Conservation (phyloP, 2,329 filamentous ascomycete genomes). For the Aspergillus sp. region DNA sequence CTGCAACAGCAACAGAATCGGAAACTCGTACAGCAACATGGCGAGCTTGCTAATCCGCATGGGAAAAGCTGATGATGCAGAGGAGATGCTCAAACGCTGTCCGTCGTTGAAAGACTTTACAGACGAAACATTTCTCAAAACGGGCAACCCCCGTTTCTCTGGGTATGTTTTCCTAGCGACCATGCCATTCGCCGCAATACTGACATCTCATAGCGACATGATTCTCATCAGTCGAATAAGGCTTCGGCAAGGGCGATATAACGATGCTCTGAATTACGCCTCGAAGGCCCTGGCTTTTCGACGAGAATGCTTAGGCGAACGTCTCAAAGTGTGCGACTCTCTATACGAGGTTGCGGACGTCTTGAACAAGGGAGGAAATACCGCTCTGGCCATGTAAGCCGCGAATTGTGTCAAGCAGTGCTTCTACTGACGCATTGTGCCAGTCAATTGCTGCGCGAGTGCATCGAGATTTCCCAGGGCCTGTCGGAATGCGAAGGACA, state of each 20-base stretch:
- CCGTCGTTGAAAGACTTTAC: slow-evolving; percentile 27
- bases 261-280: slow-evolving; percentile 4
- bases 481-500: slow-evolving; percentile 4
- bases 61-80: slow-evolving; percentile 25
- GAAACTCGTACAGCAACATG: slow-evolving; percentile 33
- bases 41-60: slow-evolving; percentile 26
- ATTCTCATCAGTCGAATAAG: slow-evolving; percentile 4
- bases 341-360: slow-evolving; percentile 6
- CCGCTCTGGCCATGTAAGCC: slow-evolving; percentile 3
- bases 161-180: slow-evolving; percentile 2
- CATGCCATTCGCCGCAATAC: neutral
- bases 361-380: slow-evolving; percentile 1
- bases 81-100: slow-evolving; percentile 25
- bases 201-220: slow-evolving; percentile 2
- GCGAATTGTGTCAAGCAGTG: too few relatives aligned
- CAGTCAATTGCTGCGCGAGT: slow-evolving; percentile 6
- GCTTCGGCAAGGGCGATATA: slow-evolving; percentile 3
- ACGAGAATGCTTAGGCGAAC: slow-evolving; percentile 5
- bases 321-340: slow-evolving; percentile 9
- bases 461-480: slow-evolving; percentile 5
- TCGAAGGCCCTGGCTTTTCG: slow-evolving; percentile 6
- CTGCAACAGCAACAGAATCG: slow-evolving; percentile 23
- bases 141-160: slow-evolving; percentile 10
- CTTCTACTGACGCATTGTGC: too few relatives aligned
- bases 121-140: slow-evolving; percentile 29